Percentiles rank a stretch among this genome's conserved stretches.
phyloP scores from a whole-genome alignment of 1,284 basidiomycete genomes.

The Malassezia psittaci region DNA sequence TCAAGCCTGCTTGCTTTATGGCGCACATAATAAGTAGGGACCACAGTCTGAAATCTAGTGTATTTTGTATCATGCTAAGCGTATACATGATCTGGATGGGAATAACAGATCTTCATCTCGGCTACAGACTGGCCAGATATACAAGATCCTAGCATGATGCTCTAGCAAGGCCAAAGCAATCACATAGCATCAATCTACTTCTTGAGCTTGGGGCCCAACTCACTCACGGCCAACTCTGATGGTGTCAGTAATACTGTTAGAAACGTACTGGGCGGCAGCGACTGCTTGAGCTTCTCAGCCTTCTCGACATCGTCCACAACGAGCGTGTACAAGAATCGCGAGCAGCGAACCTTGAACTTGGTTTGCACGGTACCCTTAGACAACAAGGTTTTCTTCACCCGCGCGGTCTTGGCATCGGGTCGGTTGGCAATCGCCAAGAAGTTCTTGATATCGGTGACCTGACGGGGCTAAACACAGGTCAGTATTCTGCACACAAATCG shows the following conservation, averaged over 20 bases:
- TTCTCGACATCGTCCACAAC: constrained; percentile 91
- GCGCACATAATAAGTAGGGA: not conserved
- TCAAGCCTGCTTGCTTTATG: not conserved
- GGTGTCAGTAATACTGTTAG: not conserved
- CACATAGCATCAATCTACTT: constrained; percentile 1
- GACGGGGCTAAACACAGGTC: constrained; percentile 67
- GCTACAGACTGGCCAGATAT: constrained; percentile 5
- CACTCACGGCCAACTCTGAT: constrained; percentile 10
- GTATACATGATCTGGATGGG: not conserved
- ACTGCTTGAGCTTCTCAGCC: constrained; percentile 94
- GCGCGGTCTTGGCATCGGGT: constrained; percentile 68
- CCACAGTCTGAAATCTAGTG: not conserved
- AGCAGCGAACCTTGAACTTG: constrained; percentile 99
- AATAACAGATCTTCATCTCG: constrained; percentile 4
- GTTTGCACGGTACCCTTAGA: constrained; percentile 63
- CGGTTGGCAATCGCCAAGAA: constrained; percentile 91
- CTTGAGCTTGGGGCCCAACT: constrained; percentile 17
- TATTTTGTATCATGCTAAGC: constrained; percentile 2
- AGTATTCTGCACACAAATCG: not conserved
- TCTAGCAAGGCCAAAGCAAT: not conserved
- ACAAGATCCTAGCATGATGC: not conserved
- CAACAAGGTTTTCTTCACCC: constrained; percentile 84
- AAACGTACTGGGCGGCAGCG: constrained; percentile 77
- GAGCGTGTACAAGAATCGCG: constrained; percentile 94
- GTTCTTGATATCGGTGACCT: constrained; percentile 96